These are phyloP conservation scores for Cladorrhinum sp. DNA, from an alignment of 2,329 filamentous ascomycete genomes.

Conservation along the genomic window DNA sequence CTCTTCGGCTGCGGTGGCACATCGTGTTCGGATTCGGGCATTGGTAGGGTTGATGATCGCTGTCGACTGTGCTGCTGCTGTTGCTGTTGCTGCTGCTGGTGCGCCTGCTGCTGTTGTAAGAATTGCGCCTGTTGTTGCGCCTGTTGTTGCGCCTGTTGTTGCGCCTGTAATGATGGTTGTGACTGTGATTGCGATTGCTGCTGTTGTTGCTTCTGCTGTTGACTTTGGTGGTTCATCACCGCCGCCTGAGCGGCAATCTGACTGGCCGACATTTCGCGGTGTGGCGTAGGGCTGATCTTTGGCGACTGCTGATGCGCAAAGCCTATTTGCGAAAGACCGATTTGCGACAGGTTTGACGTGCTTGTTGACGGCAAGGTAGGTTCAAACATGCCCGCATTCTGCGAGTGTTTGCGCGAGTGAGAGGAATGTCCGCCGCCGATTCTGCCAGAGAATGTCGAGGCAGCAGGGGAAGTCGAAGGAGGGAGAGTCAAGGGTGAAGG, in stretches of 20 bases:
- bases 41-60: constrained; percentile 70
- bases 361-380: constrained; percentile 64
- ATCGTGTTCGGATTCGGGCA: constrained; percentile 47
- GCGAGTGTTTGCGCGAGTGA: constrained; percentile 64
- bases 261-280: constrained; percentile 56
- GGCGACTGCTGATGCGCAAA: constrained; percentile 45
- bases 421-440: constrained; percentile 23
- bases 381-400: constrained; percentile 74
- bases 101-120: constrained; percentile 21
- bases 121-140: constrained; percentile 44
- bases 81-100: constrained; percentile 42
- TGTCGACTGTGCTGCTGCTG: constrained; percentile 55
- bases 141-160: constrained; percentile 43
- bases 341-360: constrained; percentile 52
- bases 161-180: constrained; percentile 23
- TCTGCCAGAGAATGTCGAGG: constrained; percentile 33
- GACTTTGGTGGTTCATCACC: constrained; percentile 61
- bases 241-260: constrained; percentile 79
- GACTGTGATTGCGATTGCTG: constrained; percentile 52
- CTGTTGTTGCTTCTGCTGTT: constrained; percentile 36
- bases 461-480: constrained; percentile 36
- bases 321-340: constrained; percentile 47
- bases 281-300: constrained; percentile 31
- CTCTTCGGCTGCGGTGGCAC: constrained; percentile 35
- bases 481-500: constrained; percentile 43